phyloP scores from a whole-genome alignment of 441 rosid species.

The Bocquillonia castaneifolia region DNA sequence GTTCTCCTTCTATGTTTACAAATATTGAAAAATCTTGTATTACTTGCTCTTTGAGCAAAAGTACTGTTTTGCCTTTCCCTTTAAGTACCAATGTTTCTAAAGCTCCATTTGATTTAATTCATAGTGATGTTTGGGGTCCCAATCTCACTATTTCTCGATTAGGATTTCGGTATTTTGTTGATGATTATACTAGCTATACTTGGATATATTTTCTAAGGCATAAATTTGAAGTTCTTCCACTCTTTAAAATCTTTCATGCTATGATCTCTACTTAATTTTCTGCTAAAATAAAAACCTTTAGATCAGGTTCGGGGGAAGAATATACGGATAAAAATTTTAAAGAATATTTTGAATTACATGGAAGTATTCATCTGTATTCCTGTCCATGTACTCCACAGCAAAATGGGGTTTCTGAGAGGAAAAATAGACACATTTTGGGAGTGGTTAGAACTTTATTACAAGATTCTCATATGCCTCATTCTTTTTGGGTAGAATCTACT shows the following conservation, averaged over 20 bases:
- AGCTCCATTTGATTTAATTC: no score
- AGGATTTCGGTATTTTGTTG: no score
- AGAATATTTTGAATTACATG: not conserved
- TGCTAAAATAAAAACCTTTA: no score
- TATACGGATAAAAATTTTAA: not conserved
- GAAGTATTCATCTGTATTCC: not conserved
- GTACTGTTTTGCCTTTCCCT: no score
- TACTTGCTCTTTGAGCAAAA: not conserved
- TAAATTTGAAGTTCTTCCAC: not conserved
- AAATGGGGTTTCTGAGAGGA: not conserved
- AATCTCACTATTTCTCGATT: not conserved
- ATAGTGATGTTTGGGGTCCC: not conserved
- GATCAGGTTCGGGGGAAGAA: not conserved
- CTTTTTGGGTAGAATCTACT: not conserved
- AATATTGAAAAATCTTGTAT: not conserved
- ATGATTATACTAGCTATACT: no score
- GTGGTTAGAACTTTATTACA: not conserved
- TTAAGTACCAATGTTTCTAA: no score
- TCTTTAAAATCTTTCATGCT: not conserved
- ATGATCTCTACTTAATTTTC: not conserved
- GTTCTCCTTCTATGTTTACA: no score
- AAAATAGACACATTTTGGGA: not conserved
- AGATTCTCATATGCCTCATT: not conserved
- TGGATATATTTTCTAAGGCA: not conserved
- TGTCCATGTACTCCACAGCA: not conserved